These are phyloP conservation scores for Chaetomiaceae sp. DNA, from an alignment of 2,329 filamentous ascomycete genomes.

Conservation along the genomic window DNA sequence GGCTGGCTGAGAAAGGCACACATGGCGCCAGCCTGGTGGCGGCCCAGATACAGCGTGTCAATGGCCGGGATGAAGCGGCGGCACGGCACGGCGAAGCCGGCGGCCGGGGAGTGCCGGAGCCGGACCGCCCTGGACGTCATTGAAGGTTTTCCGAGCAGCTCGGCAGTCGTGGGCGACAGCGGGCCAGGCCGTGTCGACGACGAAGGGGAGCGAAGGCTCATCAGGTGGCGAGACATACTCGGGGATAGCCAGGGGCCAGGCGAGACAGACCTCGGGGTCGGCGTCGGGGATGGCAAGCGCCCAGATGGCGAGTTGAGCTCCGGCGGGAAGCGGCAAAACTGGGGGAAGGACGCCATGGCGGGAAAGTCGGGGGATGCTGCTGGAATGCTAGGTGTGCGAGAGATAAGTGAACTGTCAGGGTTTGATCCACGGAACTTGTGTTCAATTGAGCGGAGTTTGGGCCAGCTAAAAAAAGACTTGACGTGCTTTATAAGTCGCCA, in stretches of 20 bases:
- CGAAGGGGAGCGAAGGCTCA: background rate
- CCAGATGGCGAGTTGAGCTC: slow-evolving; percentile 4
- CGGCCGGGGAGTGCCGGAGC: background rate
- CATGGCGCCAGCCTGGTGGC: background rate
- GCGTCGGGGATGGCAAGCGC: background rate
- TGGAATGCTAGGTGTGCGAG: no score
- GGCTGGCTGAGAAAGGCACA: background rate
- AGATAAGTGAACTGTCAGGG: no score
- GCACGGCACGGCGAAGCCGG: background rate
- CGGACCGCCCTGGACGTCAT: background rate
- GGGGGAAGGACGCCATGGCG: background rate
- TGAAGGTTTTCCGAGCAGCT: background rate
- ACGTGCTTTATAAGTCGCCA: no score
- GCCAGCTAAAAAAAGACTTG: no score
- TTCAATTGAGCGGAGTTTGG: no score
- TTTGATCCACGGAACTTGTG: no score
- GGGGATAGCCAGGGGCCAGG: background rate
- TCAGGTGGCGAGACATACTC: background rate
- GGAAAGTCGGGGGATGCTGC: no score
- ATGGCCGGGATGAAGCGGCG: slow-evolving; percentile 1
- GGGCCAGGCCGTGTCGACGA: background rate
- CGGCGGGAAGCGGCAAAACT: slow-evolving; percentile 1
- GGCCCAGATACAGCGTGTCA: background rate
- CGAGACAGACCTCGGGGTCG: slow-evolving; percentile 1
- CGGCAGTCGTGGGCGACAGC: background rate